Percentiles rank a stretch among this genome's conserved stretches.
These are phyloP conservation scores for Calonectria montana DNA, from an alignment of 2,329 filamentous ascomycete species.

Conservation along the genomic window DNA sequence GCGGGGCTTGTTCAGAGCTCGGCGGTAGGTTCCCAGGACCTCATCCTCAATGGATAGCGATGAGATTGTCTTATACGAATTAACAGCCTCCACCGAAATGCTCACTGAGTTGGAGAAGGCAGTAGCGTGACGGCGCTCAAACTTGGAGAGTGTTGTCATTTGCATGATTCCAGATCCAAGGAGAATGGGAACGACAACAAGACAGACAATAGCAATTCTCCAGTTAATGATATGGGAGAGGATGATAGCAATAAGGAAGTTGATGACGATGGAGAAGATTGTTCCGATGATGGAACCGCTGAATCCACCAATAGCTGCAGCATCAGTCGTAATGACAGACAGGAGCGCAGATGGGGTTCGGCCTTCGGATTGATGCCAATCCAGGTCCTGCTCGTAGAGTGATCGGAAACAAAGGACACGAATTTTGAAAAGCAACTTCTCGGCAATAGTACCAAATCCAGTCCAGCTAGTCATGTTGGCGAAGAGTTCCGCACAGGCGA, in stretches of 20 bases:
- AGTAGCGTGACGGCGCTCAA: slow-evolving; percentile 71
- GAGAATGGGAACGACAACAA: slow-evolving; percentile 75
- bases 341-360: slow-evolving; percentile 72
- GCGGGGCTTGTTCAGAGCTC: slow-evolving; percentile 61
- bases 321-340: slow-evolving; percentile 76
- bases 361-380: slow-evolving; percentile 77
- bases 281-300: slow-evolving; percentile 79
- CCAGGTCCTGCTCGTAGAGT: slow-evolving; percentile 72
- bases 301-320: slow-evolving; percentile 73
- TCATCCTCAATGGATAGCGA: slow-evolving; percentile 65
- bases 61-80: slow-evolving; percentile 72
- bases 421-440: slow-evolving; percentile 73
- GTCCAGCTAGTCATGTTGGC: slow-evolving; percentile 68
- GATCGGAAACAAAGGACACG: slow-evolving; percentile 73
- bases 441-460: slow-evolving; percentile 62
- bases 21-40: slow-evolving; percentile 63
- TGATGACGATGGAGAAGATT: slow-evolving; percentile 74
- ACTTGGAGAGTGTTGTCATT: slow-evolving; percentile 69
- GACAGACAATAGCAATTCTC: slow-evolving; percentile 80
- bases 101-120: slow-evolving; percentile 73
- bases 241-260: slow-evolving; percentile 75
- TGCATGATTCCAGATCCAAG: slow-evolving; percentile 78
- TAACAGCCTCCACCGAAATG: slow-evolving; percentile 75
- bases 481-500: slow-evolving; percentile 59
- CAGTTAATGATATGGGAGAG: slow-evolving; percentile 78